Base-by-base conservation (phyloP, 768 basidiomycete genomes). In the Termitomyces sp. region DNA sequence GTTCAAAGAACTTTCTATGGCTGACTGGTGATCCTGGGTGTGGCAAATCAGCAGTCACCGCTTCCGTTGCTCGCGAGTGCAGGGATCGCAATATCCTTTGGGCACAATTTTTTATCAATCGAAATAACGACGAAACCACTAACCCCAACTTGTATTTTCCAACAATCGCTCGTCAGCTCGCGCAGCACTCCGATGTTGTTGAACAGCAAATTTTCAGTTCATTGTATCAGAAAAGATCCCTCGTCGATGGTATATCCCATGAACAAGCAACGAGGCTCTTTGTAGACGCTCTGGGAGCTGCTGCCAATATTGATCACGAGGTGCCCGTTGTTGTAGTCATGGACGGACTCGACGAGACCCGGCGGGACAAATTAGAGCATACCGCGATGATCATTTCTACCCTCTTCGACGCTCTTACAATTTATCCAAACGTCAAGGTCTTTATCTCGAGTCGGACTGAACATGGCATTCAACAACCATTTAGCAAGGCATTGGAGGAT, bases 371-470 rank as follows among this genome's bases (percentile, higher is more conserved):
- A 25, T 56, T 59, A 2, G 32, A 45, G 10, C 36, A 47, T 29
- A 60, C 52, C 15, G 58, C 58, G 22, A 50, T 39, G 5, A 57
- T 58, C 39, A 59, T 63, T 25, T 58, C 59, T 2, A 23, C 20
- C 20, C 45, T 60, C 3, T 60, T 60, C 36, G 29, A 50, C 20
- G n/a, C 31, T n/a, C 48, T 58, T 3, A 15, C 44, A 9, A 12
- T n/a, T 10, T 53, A 51, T 40, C 52, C 18, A 6, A 61, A 58
- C 20, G 56, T 54, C 29, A 58, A 61, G 42, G 35, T 63, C 35
- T 57, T 59, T 12, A 54, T 63, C 44, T 56, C 62, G 5, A 63
- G 62, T 33, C 54, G 62, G 25, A 58, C 62, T 4, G 62, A 63
- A 23, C 50, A 60, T 35, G 55, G 57, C 20, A 59, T 63, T 22